A percentile compares a stretch with the other conserved stretches of the same genome.
These are phyloP conservation scores for Neonectria faginata DNA, from an alignment of 2,329 filamentous ascomycete species.

Conservation along the genomic window DNA sequence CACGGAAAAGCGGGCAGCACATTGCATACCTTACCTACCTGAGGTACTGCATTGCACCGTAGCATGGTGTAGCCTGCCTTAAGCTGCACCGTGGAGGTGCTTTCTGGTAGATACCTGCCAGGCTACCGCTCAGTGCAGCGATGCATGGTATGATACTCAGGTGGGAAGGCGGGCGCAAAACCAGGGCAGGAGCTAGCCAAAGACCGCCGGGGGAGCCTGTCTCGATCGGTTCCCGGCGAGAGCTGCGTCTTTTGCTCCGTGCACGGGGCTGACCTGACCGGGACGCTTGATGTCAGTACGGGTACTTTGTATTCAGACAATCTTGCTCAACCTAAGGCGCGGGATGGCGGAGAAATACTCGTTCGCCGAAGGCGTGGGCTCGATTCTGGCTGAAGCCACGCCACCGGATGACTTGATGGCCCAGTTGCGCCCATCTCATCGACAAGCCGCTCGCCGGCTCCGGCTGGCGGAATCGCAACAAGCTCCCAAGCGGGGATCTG, in stretches of 20 bases:
- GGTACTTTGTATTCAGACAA: background rate
- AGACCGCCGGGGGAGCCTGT: background rate
- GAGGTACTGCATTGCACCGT: background rate
- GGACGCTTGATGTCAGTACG: too few relatives aligned
- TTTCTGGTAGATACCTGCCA: background rate
- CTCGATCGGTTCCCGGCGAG: background rate
- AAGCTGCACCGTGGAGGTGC: constrained; percentile 5
- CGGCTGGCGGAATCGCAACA: constrained; percentile 19
- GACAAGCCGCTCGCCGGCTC: constrained; percentile 13
- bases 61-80: constrained; percentile 23
- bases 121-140: background rate
- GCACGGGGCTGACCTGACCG: background rate
- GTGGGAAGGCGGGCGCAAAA: constrained; percentile 9
- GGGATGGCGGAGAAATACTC: background rate
- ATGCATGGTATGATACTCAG: constrained; percentile 10
- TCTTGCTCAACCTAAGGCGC: background rate
- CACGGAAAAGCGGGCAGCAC: constrained; percentile 13
- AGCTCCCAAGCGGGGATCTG: constrained; percentile 15
- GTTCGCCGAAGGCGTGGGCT: background rate
- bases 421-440: background rate
- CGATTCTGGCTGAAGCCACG: background rate
- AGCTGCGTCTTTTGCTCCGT: background rate
- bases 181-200: constrained; percentile 1
- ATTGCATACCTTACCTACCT: background rate
- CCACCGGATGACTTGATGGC: background rate